These are phyloP conservation scores for Zygosaccharomyces pseudorouxii DNA, from an alignment of 805 yeast species.

Conservation along the genomic window DNA sequence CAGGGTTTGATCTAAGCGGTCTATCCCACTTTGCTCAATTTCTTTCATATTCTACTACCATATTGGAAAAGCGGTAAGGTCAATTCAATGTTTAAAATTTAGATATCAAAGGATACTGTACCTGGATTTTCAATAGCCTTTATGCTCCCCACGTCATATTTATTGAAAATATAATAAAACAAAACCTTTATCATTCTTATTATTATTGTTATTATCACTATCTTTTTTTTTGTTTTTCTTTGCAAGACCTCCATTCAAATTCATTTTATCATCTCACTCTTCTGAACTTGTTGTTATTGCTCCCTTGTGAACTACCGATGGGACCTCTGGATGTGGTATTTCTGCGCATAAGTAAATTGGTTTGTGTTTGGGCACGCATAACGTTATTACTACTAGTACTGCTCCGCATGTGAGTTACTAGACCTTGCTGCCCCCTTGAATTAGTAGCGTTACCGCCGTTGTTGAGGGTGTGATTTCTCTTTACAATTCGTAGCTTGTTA, in stretches of 20 bases:
- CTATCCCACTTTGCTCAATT: neutral
- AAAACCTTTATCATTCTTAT: neutral
- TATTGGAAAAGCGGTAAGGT: neutral
- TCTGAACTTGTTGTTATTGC: conserved; percentile 9
- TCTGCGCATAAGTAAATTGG: conserved; percentile 11
- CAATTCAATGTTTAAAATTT: neutral
- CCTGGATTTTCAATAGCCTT: conserved; percentile 3
- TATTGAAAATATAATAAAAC: conserved; percentile 4
- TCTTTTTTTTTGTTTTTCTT: neutral
- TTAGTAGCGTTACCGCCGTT: conserved; percentile 5
- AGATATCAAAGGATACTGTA: neutral
- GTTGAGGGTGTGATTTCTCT: conserved; percentile 23
- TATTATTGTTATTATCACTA: neutral
- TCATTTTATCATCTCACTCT: conserved; percentile 6
- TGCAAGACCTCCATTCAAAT: neutral
- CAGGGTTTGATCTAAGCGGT: conserved; percentile 46
- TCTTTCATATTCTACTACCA: conserved; percentile 3
- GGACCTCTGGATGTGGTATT: conserved; percentile 6
- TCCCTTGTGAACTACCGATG: neutral
- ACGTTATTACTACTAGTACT: conserved; percentile 11
- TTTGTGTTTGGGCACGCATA: conserved; percentile 9
- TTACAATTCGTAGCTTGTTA: conserved; percentile 23
- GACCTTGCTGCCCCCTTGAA: conserved; percentile 18
- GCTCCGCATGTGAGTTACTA: conserved; percentile 22
- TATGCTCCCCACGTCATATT: conserved; percentile 3